Percentiles rank a stretch among this genome's conserved stretches.
Evolutionary conservation across 176 grass and related monocot genomes (phyloP).

Genomic region (Oryza punctata): DNA sequence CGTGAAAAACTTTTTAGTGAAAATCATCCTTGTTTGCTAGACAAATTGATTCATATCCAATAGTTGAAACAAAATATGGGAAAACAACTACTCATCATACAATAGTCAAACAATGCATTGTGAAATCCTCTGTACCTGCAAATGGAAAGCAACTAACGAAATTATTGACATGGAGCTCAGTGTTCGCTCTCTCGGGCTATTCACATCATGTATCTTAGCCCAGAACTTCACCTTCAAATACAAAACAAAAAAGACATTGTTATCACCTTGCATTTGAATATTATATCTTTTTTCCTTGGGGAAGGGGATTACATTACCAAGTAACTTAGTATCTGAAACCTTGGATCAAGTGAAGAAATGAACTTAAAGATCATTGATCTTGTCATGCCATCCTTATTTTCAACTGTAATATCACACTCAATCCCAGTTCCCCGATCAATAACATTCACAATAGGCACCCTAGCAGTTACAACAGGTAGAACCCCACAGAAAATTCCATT

Average conservation of each 20-base stretch:
- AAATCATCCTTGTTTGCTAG: not conserved
- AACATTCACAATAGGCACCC: constrained; percentile 85
- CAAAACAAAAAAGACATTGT: not conserved
- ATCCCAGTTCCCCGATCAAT: constrained; percentile 65
- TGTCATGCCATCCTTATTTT: constrained; percentile 95
- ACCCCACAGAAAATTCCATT: constrained; percentile 62
- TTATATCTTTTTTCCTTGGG: not conserved
- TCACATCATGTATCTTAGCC: constrained; percentile 80
- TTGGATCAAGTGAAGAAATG: constrained; percentile 79
- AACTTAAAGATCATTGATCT: constrained; percentile 68
- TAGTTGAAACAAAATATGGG: constrained; percentile 14
- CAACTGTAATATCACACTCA: constrained; percentile 83
- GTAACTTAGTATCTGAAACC: constrained; percentile 82
- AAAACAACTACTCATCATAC: constrained; percentile 13
- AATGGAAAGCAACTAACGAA: constrained; percentile 90
- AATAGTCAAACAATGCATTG: constrained; percentile 22
- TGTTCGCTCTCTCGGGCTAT: constrained; percentile 74
- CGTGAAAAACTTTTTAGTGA: not conserved
- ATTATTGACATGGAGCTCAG: constrained; percentile 95
- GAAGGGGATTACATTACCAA: constrained; percentile 56
- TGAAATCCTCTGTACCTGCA: constrained; percentile 65
- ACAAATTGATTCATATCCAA: not conserved
- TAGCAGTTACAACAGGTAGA: constrained; percentile 66
- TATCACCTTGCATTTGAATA: constrained; percentile 24
- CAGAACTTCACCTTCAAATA: constrained; percentile 76